A percentile compares a stretch with the other conserved stretches of the same genome.
These are phyloP conservation scores for Pestalotiopsis sp. DNA, from an alignment of 2,329 filamentous ascomycete genomes.

Conservation along the genomic window DNA sequence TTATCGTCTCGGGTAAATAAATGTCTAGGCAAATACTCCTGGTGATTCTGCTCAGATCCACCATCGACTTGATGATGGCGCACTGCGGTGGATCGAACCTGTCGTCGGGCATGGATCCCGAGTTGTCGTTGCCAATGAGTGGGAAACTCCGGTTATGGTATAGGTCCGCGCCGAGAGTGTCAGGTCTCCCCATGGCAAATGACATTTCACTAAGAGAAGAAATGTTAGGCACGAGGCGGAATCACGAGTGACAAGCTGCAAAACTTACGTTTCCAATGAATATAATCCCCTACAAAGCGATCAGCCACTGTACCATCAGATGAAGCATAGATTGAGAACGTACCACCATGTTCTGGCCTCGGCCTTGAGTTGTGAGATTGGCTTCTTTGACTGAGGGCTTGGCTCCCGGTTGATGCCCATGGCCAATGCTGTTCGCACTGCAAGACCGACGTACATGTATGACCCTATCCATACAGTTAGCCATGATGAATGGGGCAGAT, in stretches of 20 bases:
- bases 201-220: conserved; percentile 39
- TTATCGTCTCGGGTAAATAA: conserved; percentile 22
- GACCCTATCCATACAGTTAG: conserved; percentile 26
- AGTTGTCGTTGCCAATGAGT: conserved; percentile 13
- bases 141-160: conserved; percentile 44
- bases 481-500: too few species aligned
- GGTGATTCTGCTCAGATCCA: conserved; percentile 27
- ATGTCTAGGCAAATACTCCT: conserved; percentile 24
- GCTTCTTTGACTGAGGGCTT: conserved; percentile 27
- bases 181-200: conserved; percentile 47
- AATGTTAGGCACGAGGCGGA: background rate
- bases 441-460: conserved; percentile 49
- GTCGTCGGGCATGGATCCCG: background rate
- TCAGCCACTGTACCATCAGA: background rate
- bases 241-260: background rate
- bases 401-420: conserved; percentile 48
- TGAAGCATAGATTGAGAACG: conserved; percentile 16
- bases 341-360: conserved; percentile 48
- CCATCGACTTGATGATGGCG: conserved; percentile 27
- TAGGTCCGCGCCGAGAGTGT: conserved; percentile 46
- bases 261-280: conserved; percentile 42
- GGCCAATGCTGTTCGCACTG: conserved; percentile 45
- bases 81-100: conserved; percentile 24
- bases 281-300: conserved; percentile 36
- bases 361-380: conserved; percentile 31